phyloP scores from a whole-genome alignment of 2,329 filamentous ascomycete species.

The Parascedosporium putredinis region DNA sequence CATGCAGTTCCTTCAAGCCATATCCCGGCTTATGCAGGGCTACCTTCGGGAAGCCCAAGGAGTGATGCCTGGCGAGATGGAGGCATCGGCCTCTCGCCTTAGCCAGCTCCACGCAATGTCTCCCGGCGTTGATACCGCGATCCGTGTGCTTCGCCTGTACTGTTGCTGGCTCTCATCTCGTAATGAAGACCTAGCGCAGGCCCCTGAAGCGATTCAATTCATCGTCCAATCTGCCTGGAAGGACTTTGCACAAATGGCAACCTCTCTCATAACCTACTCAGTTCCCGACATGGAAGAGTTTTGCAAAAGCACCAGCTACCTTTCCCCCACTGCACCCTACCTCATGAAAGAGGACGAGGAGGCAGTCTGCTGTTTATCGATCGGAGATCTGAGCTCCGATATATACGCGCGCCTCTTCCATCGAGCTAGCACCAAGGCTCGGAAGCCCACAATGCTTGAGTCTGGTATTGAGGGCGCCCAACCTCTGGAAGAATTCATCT shows the following conservation, averaged over 20 bases:
- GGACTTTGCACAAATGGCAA: conserved; percentile 10
- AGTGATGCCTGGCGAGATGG: conserved; percentile 6
- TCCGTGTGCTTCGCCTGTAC: conserved; percentile 12
- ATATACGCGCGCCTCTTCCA: conserved; percentile 7
- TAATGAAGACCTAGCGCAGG: conserved; percentile 6
- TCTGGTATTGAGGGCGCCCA: neutral
- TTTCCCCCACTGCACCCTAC: conserved; percentile 8
- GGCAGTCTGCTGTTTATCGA: conserved; percentile 6
- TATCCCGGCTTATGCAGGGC: neutral
- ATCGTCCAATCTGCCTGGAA: conserved; percentile 8
- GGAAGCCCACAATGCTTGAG: conserved; percentile 7
- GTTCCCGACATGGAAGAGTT: conserved; percentile 7
- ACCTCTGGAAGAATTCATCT: neutral
- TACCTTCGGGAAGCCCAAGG: conserved; percentile 3
- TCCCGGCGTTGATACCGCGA: conserved; percentile 8
- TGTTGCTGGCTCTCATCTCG: conserved; percentile 11
- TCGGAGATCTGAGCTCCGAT: conserved; percentile 7
- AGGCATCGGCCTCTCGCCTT: neutral
- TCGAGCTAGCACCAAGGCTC: neutral
- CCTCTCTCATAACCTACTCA: conserved; percentile 10
- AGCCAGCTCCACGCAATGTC: neutral
- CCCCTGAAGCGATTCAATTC: conserved; percentile 1
- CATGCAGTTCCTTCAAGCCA: conserved; percentile 4
- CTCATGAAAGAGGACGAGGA: conserved; percentile 12
- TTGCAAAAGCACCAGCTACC: neutral